Percentiles rank a stretch among this genome's conserved stretches.
These are phyloP conservation scores for Sclerotinia spermophila DNA, from an alignment of 2,329 filamentous ascomycete genomes.

Conservation along the genomic window DNA sequence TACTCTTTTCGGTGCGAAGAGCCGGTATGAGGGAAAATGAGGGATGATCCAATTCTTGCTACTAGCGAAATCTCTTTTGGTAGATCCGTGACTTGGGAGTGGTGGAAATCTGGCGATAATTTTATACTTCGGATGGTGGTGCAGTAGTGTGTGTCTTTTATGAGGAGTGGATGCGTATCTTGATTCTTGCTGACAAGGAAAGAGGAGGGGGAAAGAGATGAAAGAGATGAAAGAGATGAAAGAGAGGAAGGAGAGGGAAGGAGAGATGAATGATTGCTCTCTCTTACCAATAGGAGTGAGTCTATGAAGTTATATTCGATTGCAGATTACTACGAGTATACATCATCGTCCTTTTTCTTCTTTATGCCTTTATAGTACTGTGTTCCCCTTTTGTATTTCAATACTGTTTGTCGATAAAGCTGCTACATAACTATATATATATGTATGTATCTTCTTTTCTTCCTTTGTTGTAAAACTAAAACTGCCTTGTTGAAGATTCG, in stretches of 20 bases:
- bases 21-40: background rate
- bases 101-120: conserved; percentile 4
- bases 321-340: background rate
- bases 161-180: background rate
- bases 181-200: background rate
- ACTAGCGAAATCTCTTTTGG: conserved; percentile 6
- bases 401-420: background rate
- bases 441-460: background rate
- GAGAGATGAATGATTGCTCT: background rate
- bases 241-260: background rate
- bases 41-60: background rate
- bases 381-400: background rate
- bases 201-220: background rate
- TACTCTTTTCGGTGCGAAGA: background rate
- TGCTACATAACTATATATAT: background rate
- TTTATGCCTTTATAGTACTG: background rate
- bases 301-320: background rate
- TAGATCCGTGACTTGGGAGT: conserved; percentile 5
- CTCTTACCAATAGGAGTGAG: background rate
- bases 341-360: background rate
- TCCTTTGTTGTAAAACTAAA: background rate
- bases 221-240: background rate
- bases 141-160: background rate
- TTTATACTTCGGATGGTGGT: conserved; percentile 5
- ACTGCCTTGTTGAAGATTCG: background rate